Evolutionary conservation across 2,329 filamentous ascomycete genomes (phyloP).

Genomic region (Stagonosporopsis cucurbitacearum): DNA sequence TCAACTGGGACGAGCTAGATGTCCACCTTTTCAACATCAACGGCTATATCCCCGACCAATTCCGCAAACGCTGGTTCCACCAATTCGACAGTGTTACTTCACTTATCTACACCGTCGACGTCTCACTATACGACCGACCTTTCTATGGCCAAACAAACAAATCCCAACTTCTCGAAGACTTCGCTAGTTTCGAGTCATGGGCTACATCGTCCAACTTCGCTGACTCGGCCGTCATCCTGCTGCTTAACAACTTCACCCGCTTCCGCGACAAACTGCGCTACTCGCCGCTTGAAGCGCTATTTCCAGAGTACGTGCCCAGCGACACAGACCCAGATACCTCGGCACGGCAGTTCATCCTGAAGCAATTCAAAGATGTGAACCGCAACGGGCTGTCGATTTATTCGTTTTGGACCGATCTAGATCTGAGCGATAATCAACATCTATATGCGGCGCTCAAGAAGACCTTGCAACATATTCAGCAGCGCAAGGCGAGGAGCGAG

Average conservation of each 20-base stretch:
- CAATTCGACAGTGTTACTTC: conserved; percentile 44
- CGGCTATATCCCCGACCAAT: conserved; percentile 39
- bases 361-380: conserved; percentile 43
- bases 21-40: conserved; percentile 47
- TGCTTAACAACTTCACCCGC: conserved; percentile 47
- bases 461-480: conserved; percentile 42
- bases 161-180: conserved; percentile 40
- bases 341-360: conserved; percentile 41
- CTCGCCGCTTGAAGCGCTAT: conserved; percentile 38
- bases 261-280: conserved; percentile 42
- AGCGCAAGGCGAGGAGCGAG: conserved; percentile 37
- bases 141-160: conserved; percentile 35
- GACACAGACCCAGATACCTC: conserved; percentile 34
- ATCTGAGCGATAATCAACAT: conserved; percentile 45
- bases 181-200: conserved; percentile 41
- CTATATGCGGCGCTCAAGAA: conserved; percentile 46
- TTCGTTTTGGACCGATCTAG: conserved; percentile 47
- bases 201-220: conserved; percentile 39
- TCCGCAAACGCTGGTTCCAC: conserved; percentile 46
- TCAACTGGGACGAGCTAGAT: conserved; percentile 45
- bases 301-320: conserved; percentile 35
- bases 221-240: conserved; percentile 38
- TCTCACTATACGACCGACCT: conserved; percentile 43
- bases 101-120: conserved; percentile 43
- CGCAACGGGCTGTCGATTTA: conserved; percentile 41